Base-by-base conservation (phyloP, 2,329 filamentous ascomycete species). In the Penicillium polonicum region DNA sequence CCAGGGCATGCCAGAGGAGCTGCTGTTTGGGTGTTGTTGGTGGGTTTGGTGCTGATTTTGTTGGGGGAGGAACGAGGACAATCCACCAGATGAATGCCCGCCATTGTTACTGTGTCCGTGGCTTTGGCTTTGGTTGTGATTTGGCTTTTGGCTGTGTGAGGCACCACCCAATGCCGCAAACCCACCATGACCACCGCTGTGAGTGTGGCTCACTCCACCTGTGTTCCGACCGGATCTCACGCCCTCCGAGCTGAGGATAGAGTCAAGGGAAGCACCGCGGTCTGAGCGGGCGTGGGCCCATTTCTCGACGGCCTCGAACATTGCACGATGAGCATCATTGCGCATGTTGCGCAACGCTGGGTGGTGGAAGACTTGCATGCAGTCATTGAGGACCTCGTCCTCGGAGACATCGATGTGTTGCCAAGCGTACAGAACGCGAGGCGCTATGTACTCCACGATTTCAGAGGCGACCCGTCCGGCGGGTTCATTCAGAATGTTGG, bases 401-500 rank as follows among this genome's bases (percentile, higher is more conserved):
- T 94, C 88, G 0, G 91, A 85, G 0, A 96, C 87, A 43, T 88
- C 86, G 3, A 89, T 85, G 71, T 97, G 90, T 63, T 97, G 90
- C 91, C 92, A 97, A 4, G 92, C 93, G 70, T 93, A 96, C 21
- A 99, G 82, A 48, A 97, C 79, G 35, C 93, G 89, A 2, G 93
- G 93, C 1, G 92, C 90, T 33, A 89, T 85, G 68, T 96, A 97
- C 79, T 95, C 87, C 25, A 97, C 78, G 58, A 96, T 89, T 0
- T 86, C 87, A 5, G 87, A 79, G 8, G 89, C 89, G 15, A 92
- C 83, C 42, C 86, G 82, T 6, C 90, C 89, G n/a, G 88, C 89
- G 60, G 88, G 88, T 10, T 88, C 84, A 76, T 92, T 92, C 55
- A 92, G 79, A 10, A 91, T 75, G 68, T 92, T 91, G 62, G 88